Conservation (phyloP, 2,329 filamentous ascomycete species). For the Aspergillus puulaauensis region DNA sequence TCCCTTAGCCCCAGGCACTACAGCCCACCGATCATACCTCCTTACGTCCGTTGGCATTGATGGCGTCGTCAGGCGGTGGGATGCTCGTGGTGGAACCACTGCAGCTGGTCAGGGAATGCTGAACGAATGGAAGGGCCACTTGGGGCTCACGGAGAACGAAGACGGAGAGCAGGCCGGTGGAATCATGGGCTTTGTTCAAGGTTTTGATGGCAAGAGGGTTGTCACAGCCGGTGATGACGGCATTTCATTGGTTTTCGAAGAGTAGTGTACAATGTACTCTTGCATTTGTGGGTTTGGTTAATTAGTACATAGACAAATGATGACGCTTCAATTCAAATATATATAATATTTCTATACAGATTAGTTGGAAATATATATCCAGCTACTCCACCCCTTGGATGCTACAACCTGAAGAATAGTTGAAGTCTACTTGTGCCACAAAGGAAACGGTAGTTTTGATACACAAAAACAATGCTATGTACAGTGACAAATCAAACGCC, state of each 20-base stretch:
- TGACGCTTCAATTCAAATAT: neutral
- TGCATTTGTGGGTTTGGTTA: constrained; percentile 4
- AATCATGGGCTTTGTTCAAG: constrained; percentile 86
- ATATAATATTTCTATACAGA: neutral
- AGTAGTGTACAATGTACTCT: constrained; percentile 20
- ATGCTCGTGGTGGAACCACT: constrained; percentile 67
- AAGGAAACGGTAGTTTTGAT: constrained; percentile 15
- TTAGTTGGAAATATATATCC: neutral
- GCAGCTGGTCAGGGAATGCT: constrained; percentile 68
- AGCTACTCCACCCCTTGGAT: neutral
- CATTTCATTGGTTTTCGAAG: constrained; percentile 48
- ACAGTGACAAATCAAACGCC: constrained; percentile 36
- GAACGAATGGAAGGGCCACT: constrained; percentile 87
- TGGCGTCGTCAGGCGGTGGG: constrained; percentile 86
- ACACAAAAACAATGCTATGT: constrained; percentile 34
- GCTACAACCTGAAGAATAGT: neutral
- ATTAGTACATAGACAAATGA: constrained; percentile 16
- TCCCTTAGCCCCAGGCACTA: constrained; percentile 24
- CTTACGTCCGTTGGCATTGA: constrained; percentile 91
- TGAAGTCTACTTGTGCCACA: neutral
- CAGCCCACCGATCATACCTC: constrained; percentile 58
- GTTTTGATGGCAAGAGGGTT: constrained; percentile 69
- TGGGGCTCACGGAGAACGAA: constrained; percentile 40
- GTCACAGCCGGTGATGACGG: constrained; percentile 89
- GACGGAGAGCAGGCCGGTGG: constrained; percentile 80